Conservation (phyloP, 371 early-diverging fungal species). For the Rhizopus arrhizus region DNA sequence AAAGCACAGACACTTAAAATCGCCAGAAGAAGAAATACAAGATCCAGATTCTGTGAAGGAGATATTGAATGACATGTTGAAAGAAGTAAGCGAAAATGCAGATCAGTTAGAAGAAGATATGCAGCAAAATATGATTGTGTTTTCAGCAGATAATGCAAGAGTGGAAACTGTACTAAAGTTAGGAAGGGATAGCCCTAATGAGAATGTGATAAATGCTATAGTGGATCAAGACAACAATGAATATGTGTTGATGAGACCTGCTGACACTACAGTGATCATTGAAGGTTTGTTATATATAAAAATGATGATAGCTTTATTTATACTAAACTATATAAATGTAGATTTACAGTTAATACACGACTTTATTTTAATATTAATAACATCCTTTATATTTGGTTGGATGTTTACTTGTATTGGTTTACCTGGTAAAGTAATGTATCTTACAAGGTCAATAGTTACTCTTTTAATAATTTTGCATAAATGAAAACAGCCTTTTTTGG, state of each 20-base stretch:
- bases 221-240: slow-evolving; percentile 60
- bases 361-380: slow-evolving; percentile 52
- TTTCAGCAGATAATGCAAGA: slow-evolving; percentile 33
- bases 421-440: slow-evolving; percentile 39
- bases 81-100: slow-evolving; percentile 52
- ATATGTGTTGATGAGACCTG: slow-evolving; percentile 57
- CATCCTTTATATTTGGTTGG: slow-evolving; percentile 51
- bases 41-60: slow-evolving; percentile 35
- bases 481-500: slow-evolving; percentile 57
- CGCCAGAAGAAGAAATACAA: slow-evolving; percentile 7
- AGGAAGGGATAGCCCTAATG: slow-evolving; percentile 20
- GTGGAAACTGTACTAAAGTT: slow-evolving; percentile 54
- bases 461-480: neutral
- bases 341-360: slow-evolving; percentile 61
- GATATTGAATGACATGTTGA: slow-evolving; percentile 45
- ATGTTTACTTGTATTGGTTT: slow-evolving; percentile 50
- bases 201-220: slow-evolving; percentile 31
- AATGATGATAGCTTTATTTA: neutral
- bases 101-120: slow-evolving; percentile 54
- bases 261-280: slow-evolving; percentile 57
- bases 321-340: slow-evolving; percentile 1
- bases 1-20: slow-evolving; percentile 3
- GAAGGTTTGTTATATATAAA: slow-evolving; percentile 38
- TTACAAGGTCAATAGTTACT: slow-evolving; percentile 5
- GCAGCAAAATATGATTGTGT: slow-evolving; percentile 39